Conservation (phyloP, 495 filamentous ascomycete genomes). For the Penicillium waksmanii region DNA sequence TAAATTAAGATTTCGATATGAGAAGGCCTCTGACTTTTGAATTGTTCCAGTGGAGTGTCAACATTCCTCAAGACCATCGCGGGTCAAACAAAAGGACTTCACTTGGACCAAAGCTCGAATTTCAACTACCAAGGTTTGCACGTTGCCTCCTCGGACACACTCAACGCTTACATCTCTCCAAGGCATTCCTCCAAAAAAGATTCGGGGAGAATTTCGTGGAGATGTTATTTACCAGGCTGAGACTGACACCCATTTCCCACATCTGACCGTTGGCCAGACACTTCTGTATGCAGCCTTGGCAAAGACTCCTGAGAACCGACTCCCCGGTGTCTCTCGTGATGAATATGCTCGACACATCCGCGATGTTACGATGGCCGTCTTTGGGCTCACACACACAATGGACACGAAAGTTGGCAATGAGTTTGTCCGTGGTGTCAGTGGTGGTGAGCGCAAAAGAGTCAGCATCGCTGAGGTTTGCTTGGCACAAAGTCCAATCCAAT, state of each 20-base stretch:
- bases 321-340: conserved; percentile 42
- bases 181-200: conserved; percentile 1
- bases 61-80: conserved; percentile 69
- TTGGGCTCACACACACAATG: conserved; percentile 56
- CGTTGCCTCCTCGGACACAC: background rate
- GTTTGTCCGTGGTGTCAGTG: conserved; percentile 75
- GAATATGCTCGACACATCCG: conserved; percentile 50
- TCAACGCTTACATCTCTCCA: conserved; percentile 34
- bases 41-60: conserved; percentile 47
- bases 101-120: conserved; percentile 53
- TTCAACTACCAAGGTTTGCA: conserved; percentile 64
- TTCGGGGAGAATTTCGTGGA: conserved; percentile 62
- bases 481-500: conserved; percentile 65
- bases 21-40: too few species aligned
- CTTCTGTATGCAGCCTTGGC: conserved; percentile 57
- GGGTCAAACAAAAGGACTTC: conserved; percentile 67
- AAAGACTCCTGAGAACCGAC: conserved; percentile 42
- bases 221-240: conserved; percentile 40
- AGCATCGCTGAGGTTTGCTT: conserved; percentile 58
- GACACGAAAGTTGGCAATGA: conserved; percentile 63
- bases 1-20: background rate
- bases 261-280: conserved; percentile 63
- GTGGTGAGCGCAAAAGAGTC: conserved; percentile 75
- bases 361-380: conserved; percentile 60
- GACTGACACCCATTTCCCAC: conserved; percentile 54